phyloP scores from a whole-genome alignment of 768 basidiomycete species.

The Nevesoporus exiguus region DNA sequence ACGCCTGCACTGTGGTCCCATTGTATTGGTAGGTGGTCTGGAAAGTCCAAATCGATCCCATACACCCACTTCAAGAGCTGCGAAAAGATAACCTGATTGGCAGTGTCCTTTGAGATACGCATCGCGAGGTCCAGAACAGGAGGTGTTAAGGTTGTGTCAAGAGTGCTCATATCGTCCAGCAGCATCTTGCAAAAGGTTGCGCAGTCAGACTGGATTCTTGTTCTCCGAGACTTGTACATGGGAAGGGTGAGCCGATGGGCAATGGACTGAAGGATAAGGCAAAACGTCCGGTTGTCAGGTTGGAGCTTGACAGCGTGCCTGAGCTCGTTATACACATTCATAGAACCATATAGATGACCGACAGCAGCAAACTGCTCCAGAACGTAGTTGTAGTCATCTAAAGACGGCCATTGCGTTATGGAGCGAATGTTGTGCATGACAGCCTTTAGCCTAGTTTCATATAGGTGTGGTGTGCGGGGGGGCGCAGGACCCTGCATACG shows the following conservation, averaged over 20 bases:
- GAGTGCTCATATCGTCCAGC: conserved; percentile 54
- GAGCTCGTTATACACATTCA: conserved; percentile 62
- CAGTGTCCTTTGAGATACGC: conserved; percentile 62
- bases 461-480: conserved; percentile 43
- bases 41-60: conserved; percentile 72
- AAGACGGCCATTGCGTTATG: conserved; percentile 36
- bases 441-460: conserved; percentile 64
- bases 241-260: conserved; percentile 66
- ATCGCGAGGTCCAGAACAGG: conserved; percentile 63
- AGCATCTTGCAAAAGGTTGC: conserved; percentile 47
- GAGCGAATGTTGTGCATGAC: conserved; percentile 70
- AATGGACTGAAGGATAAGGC: conserved; percentile 64
- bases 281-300: conserved; percentile 57
- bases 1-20: conserved; percentile 5
- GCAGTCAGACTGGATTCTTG: conserved; percentile 39
- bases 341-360: conserved; percentile 62
- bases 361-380: conserved; percentile 72
- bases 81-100: conserved; percentile 55
- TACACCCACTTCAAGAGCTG: conserved; percentile 64
- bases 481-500: conserved; percentile 38
- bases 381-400: conserved; percentile 75
- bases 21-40: conserved; percentile 55
- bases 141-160: conserved; percentile 49
- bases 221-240: conserved; percentile 37
- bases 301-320: conserved; percentile 35